Conservation (phyloP, 139 green algal genomes). For the Bryopsis sp. region DNA sequence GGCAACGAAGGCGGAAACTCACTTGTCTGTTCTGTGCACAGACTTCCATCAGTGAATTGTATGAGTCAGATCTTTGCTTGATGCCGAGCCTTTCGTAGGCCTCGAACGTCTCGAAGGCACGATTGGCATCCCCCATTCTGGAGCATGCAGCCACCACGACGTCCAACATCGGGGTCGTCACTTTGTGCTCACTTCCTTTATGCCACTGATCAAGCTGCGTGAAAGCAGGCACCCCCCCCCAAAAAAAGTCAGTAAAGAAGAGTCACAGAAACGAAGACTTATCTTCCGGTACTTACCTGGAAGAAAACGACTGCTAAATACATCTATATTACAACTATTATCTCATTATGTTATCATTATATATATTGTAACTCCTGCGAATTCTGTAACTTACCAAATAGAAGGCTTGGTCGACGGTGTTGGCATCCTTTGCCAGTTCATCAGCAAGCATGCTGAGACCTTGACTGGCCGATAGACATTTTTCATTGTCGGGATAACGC, state of each 20-base stretch:
- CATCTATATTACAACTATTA: too few species aligned
- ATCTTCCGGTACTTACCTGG: too few species aligned
- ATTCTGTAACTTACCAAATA: conserved; percentile 6
- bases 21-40: conserved; percentile 7
- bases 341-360: too few species aligned
- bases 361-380: too few species aligned
- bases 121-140: conserved; percentile 13
- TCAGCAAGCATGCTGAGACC: conserved; percentile 17
- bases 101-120: conserved; percentile 15
- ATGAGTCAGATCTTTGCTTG: conserved; percentile 8
- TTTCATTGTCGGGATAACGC: not conserved
- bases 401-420: conserved; percentile 11
- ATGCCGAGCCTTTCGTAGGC: conserved; percentile 9
- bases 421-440: conserved; percentile 17
- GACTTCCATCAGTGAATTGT: conserved; percentile 18
- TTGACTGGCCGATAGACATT: not conserved
- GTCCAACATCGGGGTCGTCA: conserved; percentile 10
- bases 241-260: not conserved
- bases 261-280: too few species aligned
- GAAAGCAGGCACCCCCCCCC: not conserved
- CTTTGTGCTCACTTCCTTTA: conserved; percentile 9
- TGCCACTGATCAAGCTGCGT: conserved; percentile 11
- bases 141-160: conserved; percentile 15
- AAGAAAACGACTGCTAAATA: too few species aligned
- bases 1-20: too few species aligned